A percentile compares a stretch with the other conserved stretches of the same genome.
Evolutionary conservation across 78 protist species (phyloP).

Genomic region (Dictyostelium capitatum): DNA sequence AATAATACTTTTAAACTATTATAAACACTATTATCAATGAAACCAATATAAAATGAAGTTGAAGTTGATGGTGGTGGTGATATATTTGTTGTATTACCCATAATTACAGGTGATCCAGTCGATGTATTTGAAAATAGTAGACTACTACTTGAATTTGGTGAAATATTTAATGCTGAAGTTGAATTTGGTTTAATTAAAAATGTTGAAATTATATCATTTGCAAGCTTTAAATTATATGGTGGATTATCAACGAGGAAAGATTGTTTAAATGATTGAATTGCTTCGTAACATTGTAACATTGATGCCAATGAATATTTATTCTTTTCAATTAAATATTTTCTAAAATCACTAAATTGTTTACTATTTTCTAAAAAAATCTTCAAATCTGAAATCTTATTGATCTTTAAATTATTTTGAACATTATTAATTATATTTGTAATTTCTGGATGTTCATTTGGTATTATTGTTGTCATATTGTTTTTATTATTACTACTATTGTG

Average conservation of each 20-base stretch:
- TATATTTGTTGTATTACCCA: background rate
- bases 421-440: constrained; percentile 3
- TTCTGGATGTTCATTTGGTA: constrained; percentile 18
- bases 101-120: background rate
- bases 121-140: background rate
- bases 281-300: constrained; percentile 26
- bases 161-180: background rate
- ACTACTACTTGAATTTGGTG: background rate
- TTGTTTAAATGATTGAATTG: background rate
- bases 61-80: background rate
- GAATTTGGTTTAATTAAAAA: constrained; percentile 14
- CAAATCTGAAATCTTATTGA: constrained; percentile 13
- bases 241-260: background rate
- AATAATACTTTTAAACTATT: constrained; percentile 26
- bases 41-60: constrained; percentile 18
- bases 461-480: background rate
- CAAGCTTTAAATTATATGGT: background rate
- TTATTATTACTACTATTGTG: no score
- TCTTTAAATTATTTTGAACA: background rate
- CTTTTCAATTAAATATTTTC: constrained; percentile 20
- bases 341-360: background rate
- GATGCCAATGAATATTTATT: constrained; percentile 1
- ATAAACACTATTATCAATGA: constrained; percentile 16
- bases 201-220: constrained; percentile 19
- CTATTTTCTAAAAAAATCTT: background rate